phyloP scores from a whole-genome alignment of 2,329 filamentous ascomycete genomes.

The Capronia americana region DNA sequence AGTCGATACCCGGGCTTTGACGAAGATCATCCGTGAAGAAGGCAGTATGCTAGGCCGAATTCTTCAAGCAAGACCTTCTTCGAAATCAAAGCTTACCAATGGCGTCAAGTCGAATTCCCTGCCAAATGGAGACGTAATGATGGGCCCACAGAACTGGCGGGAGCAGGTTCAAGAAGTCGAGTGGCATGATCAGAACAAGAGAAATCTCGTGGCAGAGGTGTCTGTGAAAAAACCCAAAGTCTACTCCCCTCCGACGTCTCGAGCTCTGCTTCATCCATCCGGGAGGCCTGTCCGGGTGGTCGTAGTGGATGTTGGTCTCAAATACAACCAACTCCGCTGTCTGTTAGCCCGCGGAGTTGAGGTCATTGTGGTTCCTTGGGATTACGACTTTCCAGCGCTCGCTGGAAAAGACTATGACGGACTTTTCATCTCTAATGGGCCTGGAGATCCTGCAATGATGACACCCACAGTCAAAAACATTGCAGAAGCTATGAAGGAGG shows the following conservation, averaged over 20 bases:
- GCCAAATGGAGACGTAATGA: constrained; percentile 43
- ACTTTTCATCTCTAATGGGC: constrained; percentile 96
- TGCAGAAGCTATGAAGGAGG: constrained; percentile 74
- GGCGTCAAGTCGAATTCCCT: constrained; percentile 47
- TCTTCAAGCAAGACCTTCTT: constrained; percentile 69
- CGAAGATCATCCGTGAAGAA: constrained; percentile 90
- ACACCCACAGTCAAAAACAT: constrained; percentile 81
- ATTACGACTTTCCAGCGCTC: constrained; percentile 83
- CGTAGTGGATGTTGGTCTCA: constrained; percentile 95
- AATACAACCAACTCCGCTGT: constrained; percentile 97
- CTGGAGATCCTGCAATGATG: constrained; percentile 90
- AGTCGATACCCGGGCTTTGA: constrained; percentile 90
- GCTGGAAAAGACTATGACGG: constrained; percentile 88
- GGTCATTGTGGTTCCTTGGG: constrained; percentile 92
- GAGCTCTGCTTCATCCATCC: constrained; percentile 82
- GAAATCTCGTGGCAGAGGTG: constrained; percentile 74
- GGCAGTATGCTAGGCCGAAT: constrained; percentile 96
- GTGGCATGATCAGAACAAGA: constrained; percentile 90
- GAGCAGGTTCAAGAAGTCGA: constrained; percentile 76
- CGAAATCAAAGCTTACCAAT: constrained; percentile 49
- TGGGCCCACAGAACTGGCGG: constrained; percentile 54
- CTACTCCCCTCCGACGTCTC: constrained; percentile 75
- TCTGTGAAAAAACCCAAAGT: constrained; percentile 86
- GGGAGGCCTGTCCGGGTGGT: constrained; percentile 86
- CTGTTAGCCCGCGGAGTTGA: constrained; percentile 90